Base-by-base conservation (phyloP, 768 basidiomycete genomes). In the Sarcodon aspratus region DNA sequence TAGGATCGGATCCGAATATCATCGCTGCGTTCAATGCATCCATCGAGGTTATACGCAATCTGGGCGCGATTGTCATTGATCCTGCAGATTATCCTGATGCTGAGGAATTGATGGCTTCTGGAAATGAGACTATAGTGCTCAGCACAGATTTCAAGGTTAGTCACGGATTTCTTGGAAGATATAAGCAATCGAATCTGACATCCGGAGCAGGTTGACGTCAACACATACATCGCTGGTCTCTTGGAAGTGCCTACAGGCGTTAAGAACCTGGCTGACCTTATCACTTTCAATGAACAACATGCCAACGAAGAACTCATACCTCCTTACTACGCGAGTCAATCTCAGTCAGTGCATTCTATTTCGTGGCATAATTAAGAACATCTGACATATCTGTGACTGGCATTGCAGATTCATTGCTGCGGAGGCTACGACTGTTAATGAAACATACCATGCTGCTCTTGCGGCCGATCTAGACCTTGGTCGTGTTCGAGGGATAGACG, bases 71-170 rank as follows among this genome's bases (percentile, higher is more conserved):
- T 1, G 65, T 85, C 4, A 67, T 83, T 6, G 81, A 85, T 55
- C 78, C 80, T 1, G 76, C 79, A 1, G 77, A 82, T 50, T 62
- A 84, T 12, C 73, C 79, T 0, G 74, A 74, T 27, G 75, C 73
- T 2, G 66, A 71, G 1, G 78, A 77, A 47, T 54, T 68, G 17
- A 52, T 54, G 3, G 73, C 74, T 0, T 69, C 70, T 17, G 48
- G 50, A 0, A 77, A 79, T 48, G 79, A 83, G 58, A 73, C 67
- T 0, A 59, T 76, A 12, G 80, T 82, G 2, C 52, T 78, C n/a
- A 55, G 66, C 10, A 63, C 67, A 0, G 80, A 83, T 52, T 78
- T 83, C 63, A 83, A 80, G 70, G 81, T 74, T 45, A 37, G 58
- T 50, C 3, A 38, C 3, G 9, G 31, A 7, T 12, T 27, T 34